phyloP scores from a whole-genome alignment of 495 filamentous ascomycete genomes.

The Aspergillus saccharolyticus region DNA sequence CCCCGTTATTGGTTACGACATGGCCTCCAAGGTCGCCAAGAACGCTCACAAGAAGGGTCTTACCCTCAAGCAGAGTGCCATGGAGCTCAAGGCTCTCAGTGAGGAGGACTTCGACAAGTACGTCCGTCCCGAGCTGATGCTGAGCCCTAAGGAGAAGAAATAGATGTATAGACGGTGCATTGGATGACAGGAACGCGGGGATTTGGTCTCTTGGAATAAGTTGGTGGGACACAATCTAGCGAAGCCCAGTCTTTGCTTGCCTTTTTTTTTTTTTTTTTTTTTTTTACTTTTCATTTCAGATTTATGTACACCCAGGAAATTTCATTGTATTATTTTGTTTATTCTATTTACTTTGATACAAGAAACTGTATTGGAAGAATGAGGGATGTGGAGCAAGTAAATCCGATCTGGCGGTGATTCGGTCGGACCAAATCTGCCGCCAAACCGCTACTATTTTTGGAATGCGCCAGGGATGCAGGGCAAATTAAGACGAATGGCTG shows the following conservation, averaged over 20 bases:
- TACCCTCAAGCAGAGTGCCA: constrained; percentile 86
- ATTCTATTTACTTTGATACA: neutral
- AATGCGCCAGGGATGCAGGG: neutral
- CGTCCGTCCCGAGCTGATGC: constrained; percentile 95
- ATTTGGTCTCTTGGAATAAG: constrained; percentile 7
- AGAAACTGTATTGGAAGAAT: too few species aligned
- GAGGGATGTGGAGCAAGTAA: too few species aligned
- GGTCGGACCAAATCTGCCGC: neutral
- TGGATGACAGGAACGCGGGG: neutral
- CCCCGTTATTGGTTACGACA: constrained; percentile 97
- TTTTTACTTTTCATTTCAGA: constrained; percentile 7
- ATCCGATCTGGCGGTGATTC: neutral
- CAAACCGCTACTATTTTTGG: neutral
- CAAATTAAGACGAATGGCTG: neutral
- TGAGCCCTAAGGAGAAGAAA: constrained; percentile 67
- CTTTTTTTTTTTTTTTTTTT: constrained; percentile 12
- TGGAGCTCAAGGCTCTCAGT: constrained; percentile 88
- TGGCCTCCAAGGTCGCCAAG: constrained; percentile 97
- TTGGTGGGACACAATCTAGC: constrained; percentile 18
- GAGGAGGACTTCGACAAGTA: constrained; percentile 87
- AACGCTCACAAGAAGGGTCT: constrained; percentile 98
- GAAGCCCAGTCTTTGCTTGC: constrained; percentile 9
- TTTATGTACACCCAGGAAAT: constrained; percentile 17
- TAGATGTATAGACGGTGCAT: constrained; percentile 18
- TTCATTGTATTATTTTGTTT: constrained; percentile 15